A percentile compares a stretch with the other conserved stretches of the same genome.
Conservation (phyloP, 176 grass and related monocot species). For the Rhynchospora pubera region DNA sequence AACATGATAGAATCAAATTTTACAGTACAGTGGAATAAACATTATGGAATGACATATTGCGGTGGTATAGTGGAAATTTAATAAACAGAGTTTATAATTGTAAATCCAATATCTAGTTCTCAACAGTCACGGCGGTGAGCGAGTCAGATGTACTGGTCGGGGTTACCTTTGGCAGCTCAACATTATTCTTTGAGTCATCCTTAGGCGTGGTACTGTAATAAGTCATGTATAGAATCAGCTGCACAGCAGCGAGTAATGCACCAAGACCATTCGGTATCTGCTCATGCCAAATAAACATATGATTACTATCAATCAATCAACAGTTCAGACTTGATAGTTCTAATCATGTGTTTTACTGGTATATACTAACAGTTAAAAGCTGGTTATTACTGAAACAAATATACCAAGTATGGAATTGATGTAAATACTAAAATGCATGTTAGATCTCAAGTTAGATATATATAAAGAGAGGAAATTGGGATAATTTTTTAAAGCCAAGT, state of each 20-base stretch:
- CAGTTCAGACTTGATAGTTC: not conserved
- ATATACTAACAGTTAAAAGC: too few species aligned
- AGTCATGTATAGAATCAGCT: conserved; percentile 52
- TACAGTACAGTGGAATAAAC: too few species aligned
- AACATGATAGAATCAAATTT: too few species aligned
- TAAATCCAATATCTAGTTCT: not conserved
- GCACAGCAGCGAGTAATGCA: conserved; percentile 16
- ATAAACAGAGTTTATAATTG: not conserved
- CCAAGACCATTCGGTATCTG: conserved; percentile 69
- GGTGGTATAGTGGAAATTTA: not conserved
- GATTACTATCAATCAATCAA: not conserved
- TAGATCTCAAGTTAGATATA: too few species aligned
- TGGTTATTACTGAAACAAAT: too few species aligned
- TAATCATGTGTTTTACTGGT: too few species aligned
- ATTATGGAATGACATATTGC: too few species aligned
- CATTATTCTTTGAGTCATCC: conserved; percentile 10
- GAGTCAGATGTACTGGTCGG: not conserved
- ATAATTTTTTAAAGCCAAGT: not conserved
- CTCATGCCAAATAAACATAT: not conserved
- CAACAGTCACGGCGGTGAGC: not conserved
- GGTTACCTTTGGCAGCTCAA: conserved; percentile 14
- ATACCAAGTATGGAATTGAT: too few species aligned
- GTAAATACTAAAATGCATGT: too few species aligned
- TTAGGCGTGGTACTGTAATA: conserved; percentile 40
- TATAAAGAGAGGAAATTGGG: too few species aligned